Conservation (phyloP, 2,329 filamentous ascomycete genomes). For the Xylaria sp. region DNA sequence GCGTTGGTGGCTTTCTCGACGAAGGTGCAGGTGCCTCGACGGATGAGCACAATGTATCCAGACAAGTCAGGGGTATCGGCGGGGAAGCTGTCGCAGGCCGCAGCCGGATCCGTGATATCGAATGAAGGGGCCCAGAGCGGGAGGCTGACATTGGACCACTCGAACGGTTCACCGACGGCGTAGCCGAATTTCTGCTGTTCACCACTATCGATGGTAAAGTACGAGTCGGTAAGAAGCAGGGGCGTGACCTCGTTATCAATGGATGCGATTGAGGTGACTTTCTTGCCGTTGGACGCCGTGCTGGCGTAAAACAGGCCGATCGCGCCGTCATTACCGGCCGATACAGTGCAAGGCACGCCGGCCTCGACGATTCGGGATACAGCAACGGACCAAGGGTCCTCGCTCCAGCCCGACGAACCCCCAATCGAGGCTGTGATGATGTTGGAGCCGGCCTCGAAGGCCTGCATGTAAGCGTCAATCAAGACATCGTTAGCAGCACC, state of each 20-base stretch:
- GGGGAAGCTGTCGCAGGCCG: slow-evolving; percentile 57
- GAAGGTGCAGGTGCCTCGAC: slow-evolving; percentile 61
- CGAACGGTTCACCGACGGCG: slow-evolving; percentile 43
- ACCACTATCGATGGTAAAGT: slow-evolving; percentile 44
- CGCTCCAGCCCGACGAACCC: slow-evolving; percentile 54
- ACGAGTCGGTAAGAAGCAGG: slow-evolving; percentile 45
- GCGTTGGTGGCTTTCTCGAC: slow-evolving; percentile 56
- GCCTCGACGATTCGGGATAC: slow-evolving; percentile 56
- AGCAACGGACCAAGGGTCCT: slow-evolving; percentile 53
- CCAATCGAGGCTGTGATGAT: slow-evolving; percentile 61
- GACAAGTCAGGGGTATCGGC: slow-evolving; percentile 59
- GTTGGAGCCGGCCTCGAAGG: slow-evolving; percentile 61
- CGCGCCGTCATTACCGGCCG: slow-evolving; percentile 55
- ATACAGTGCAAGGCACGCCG: slow-evolving; percentile 55
- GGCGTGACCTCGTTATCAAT: slow-evolving; percentile 52
- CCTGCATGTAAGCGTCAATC: slow-evolving; percentile 61
- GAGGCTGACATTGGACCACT: slow-evolving; percentile 50
- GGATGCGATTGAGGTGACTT: slow-evolving; percentile 52
- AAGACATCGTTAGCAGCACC: slow-evolving; percentile 57
- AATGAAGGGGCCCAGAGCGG: slow-evolving; percentile 54
- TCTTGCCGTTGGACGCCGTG: slow-evolving; percentile 51
- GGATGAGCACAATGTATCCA: slow-evolving; percentile 60
- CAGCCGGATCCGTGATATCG: slow-evolving; percentile 50
- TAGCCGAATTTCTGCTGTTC: slow-evolving; percentile 45
- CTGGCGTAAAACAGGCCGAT: slow-evolving; percentile 53